These are phyloP conservation scores for Kwoniella sp. DNA, from an alignment of 768 basidiomycete genomes.

Conservation along the genomic window DNA sequence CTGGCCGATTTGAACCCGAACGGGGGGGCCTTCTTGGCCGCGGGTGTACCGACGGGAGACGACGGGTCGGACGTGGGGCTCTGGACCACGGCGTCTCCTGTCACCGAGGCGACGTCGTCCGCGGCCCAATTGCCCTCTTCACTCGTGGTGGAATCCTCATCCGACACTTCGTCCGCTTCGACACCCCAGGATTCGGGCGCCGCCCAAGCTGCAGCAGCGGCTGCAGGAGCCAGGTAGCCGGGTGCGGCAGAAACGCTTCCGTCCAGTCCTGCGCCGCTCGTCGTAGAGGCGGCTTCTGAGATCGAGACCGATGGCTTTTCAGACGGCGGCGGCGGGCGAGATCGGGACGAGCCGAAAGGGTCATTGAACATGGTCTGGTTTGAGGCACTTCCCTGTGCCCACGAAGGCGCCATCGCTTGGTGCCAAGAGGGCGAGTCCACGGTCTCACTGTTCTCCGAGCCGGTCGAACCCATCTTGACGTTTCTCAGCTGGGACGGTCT, in stretches of 20 bases:
- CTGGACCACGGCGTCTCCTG: not conserved
- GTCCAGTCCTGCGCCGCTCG: not conserved
- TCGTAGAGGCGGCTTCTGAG: not conserved
- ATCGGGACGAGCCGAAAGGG: slow-evolving; percentile 32
- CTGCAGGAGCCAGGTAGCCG: slow-evolving; percentile 1
- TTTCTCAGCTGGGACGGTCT: slow-evolving; percentile 49
- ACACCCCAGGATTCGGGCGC: slow-evolving; percentile 56
- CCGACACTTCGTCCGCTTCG: slow-evolving; percentile 43
- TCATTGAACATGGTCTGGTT: slow-evolving; percentile 39
- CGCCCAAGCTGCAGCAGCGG: slow-evolving; percentile 53
- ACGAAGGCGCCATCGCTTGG: slow-evolving; percentile 30
- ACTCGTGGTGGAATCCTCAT: slow-evolving; percentile 15
- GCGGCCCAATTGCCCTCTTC: slow-evolving; percentile 12
- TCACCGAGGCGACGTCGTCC: not conserved
- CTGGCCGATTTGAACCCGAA: slow-evolving; percentile 39
- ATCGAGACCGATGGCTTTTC: not conserved
- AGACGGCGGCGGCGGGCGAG: not conserved
- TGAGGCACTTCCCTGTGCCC: slow-evolving; percentile 13
- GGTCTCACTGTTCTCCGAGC: slow-evolving; percentile 19
- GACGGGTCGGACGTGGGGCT: not conserved
- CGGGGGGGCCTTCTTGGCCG: slow-evolving; percentile 33
- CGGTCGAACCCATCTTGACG: slow-evolving; percentile 40
- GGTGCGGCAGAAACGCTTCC: not conserved
- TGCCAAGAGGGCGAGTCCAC: slow-evolving; percentile 3
- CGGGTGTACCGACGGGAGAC: not conserved